phyloP scores from a whole-genome alignment of 139 green algal genomes.

The Chlamydomonas schloesseri region DNA sequence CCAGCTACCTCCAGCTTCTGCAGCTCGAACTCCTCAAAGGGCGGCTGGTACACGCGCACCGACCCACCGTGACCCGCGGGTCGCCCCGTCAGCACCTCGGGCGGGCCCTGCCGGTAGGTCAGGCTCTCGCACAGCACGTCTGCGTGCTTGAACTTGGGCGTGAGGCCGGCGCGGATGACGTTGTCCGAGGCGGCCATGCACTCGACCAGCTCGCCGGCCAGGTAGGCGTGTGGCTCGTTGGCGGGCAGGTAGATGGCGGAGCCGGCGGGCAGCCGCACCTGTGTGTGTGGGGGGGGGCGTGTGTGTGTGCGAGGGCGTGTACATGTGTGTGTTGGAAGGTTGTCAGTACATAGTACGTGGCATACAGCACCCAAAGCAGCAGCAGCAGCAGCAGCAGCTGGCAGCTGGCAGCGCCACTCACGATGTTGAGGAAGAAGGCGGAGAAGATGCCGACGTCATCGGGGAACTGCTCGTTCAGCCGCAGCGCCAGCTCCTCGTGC shows the following conservation, averaged over 20 bases:
- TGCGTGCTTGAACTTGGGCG: conserved; percentile 93
- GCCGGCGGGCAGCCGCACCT: conserved; percentile 49
- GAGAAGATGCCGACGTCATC: conserved; percentile 95
- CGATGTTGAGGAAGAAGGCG: conserved; percentile 94
- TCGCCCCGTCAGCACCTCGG: conserved; percentile 59
- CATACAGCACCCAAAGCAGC: too few species aligned
- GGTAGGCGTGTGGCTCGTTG: conserved; percentile 98
- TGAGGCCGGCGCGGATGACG: conserved; percentile 96
- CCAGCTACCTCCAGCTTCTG: conserved; percentile 28
- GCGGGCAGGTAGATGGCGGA: conserved; percentile 87
- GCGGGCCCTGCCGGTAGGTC: conserved; percentile 83
- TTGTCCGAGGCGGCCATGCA: conserved; percentile 97
- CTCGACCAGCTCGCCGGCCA: conserved; percentile 89
- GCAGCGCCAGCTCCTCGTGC: conserved; percentile 85
- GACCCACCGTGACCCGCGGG: conserved; percentile 48
- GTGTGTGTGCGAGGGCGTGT: too few species aligned
- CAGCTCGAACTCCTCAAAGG: conserved; percentile 95
- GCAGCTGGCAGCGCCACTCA: too few species aligned
- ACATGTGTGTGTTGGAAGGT: too few species aligned
- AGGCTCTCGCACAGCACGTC: conserved; percentile 90
- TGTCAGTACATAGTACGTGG: too few species aligned
- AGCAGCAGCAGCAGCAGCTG: too few species aligned
- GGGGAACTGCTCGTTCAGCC: conserved; percentile 94
- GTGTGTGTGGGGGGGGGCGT: neutral
- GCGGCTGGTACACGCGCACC: conserved; percentile 79